Evolutionary conservation across 257 asterid species (phyloP).

Genomic region (Lithospermum erythrorhizon): DNA sequence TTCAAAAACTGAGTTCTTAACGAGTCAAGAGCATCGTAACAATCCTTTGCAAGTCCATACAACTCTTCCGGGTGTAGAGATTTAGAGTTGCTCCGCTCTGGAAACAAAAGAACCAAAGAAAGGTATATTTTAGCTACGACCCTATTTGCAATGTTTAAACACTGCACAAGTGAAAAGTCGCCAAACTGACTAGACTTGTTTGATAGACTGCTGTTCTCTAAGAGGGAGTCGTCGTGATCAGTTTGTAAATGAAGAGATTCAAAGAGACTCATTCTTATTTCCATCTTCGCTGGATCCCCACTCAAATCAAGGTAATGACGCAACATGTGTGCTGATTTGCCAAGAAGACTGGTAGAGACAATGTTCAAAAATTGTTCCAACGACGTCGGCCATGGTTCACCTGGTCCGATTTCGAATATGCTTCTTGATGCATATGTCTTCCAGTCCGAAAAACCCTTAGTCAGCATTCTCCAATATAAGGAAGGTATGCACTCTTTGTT

Average conservation of each 20-base stretch:
- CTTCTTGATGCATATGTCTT: conserved; percentile 34
- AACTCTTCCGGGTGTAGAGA: conserved; percentile 20
- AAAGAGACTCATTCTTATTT: conserved; percentile 44
- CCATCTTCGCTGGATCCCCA: conserved; percentile 29
- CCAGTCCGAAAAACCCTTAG: conserved; percentile 52
- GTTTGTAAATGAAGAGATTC: conserved; percentile 41
- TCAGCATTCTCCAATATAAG: conserved; percentile 41
- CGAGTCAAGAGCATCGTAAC: conserved; percentile 22
- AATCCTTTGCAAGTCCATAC: conserved; percentile 21
- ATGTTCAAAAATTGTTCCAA: conserved; percentile 34
- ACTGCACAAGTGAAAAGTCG: conserved; percentile 30
- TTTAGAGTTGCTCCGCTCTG: conserved; percentile 20
- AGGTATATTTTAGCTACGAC: conserved; percentile 55
- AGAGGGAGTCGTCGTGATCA: background rate
- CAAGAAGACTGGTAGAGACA: conserved; percentile 59
- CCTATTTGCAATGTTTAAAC: conserved; percentile 52
- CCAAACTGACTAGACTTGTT: conserved; percentile 34
- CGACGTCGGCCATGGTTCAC: conserved; percentile 31
- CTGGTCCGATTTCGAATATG: conserved; percentile 33
- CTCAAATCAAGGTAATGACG: conserved; percentile 27
- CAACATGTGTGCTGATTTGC: conserved; percentile 43
- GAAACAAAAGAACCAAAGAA: conserved; percentile 48
- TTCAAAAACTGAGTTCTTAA: conserved; percentile 43
- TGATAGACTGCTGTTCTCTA: conserved; percentile 32
- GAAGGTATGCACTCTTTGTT: conserved; percentile 29